Evolutionary conservation across 2,329 filamentous ascomycete species (phyloP), one percentile per base, ranked within the genome.

Genomic region (Pyrenophora teres): DNA sequence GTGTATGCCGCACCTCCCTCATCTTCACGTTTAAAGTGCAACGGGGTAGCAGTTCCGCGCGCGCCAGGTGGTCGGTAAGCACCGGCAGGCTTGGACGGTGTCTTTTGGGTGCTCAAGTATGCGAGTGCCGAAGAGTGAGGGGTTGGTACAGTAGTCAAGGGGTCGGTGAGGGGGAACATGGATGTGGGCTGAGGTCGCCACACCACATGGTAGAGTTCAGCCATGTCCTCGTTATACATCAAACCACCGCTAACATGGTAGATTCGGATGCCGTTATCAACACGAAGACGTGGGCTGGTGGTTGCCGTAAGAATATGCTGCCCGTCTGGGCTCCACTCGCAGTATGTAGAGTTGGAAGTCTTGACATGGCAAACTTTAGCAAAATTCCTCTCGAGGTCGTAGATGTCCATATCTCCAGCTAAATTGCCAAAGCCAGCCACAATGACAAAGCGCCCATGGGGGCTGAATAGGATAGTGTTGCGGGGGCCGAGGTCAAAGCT

Each of bases 351-450:
- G 76, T 96, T 99, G 69, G 92, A 90, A 49, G 91, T 93, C 77
- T 97, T 91, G 63, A 99, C 94, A 40, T 92, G 97, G 77, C 86
- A 88, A 52, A 99, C 81, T 81, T 97, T 97, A 69, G 83, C 82
- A 77, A 92, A 95, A 75, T 97, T 90, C 80, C 93, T 96, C 73
- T 94, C 88, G 61, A 97, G 80, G 75, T 99, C 94, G 76, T 97
- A 97, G 43, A 99, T 88, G 71, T 99, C 94, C 80, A 97, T 96
- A 78, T 97, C 92, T 42, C 94, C 94, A 62, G 93, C 92, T 77
- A 99, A 80, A 78, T 99, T 99, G 66, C 94, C 94, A 76, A 99
- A 99, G 40, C 94, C 94, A 58, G 93, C 94, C 47, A 99, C 90
- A 60, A 97, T 80, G 45, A 95, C 89, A 68, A 97, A 97, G 16